These are phyloP conservation scores for Pyrenophora seminiperda DNA, from an alignment of 2,329 filamentous ascomycete species.

Conservation along the genomic window DNA sequence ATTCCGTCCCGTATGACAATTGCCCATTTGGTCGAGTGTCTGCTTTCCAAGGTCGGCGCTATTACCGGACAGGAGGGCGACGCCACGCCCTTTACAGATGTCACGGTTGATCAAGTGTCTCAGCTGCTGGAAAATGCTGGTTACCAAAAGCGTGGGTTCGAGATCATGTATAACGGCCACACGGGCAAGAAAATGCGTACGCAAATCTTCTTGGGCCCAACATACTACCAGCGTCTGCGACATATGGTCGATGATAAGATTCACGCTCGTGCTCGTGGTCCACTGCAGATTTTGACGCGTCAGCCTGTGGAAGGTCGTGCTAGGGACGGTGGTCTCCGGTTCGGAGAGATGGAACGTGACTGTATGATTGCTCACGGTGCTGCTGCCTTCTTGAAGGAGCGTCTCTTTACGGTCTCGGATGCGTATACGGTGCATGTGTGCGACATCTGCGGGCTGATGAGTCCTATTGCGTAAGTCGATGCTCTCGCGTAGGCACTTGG, in stretches of 20 bases:
- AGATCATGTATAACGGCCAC: slow-evolving; percentile 98
- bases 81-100: slow-evolving; percentile 95
- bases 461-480: slow-evolving; percentile 88
- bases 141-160: slow-evolving; percentile 96
- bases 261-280: slow-evolving; percentile 95
- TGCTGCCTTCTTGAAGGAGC: slow-evolving; percentile 94
- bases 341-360: slow-evolving; percentile 99
- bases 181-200: slow-evolving; percentile 91
- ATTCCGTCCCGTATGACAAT: slow-evolving; percentile 99
- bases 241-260: slow-evolving; percentile 99
- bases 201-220: slow-evolving; percentile 95
- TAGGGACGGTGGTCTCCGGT: slow-evolving; percentile 94
- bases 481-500: not conserved
- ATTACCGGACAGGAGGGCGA: slow-evolving; percentile 95
- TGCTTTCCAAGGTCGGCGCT: slow-evolving; percentile 93
- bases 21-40: slow-evolving; percentile 98
- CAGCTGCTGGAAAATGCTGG: slow-evolving; percentile 83
- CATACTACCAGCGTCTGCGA: slow-evolving; percentile 96
- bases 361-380: slow-evolving; percentile 99
- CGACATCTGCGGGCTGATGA: slow-evolving; percentile 99
- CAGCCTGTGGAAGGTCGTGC: slow-evolving; percentile 99
- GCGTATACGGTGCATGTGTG: slow-evolving; percentile 98
- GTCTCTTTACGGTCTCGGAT: slow-evolving; percentile 95
- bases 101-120: slow-evolving; percentile 93
- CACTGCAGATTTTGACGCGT: slow-evolving; percentile 94